Evolutionary conservation across 2,329 filamentous ascomycete species (phyloP).

Genomic region (Thermothelomyces thermophilus): DNA sequence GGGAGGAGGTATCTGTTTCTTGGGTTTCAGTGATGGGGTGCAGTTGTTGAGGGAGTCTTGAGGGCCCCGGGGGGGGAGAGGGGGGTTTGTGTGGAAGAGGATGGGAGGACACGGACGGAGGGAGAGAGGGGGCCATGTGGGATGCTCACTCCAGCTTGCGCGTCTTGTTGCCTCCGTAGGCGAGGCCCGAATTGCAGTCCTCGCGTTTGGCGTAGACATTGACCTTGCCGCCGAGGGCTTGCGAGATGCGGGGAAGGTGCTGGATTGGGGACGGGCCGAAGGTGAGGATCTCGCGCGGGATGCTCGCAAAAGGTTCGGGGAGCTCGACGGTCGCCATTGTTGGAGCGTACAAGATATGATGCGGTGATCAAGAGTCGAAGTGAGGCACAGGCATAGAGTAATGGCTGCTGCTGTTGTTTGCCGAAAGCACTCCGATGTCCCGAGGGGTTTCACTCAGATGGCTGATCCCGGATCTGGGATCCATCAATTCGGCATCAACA

Average conservation of each 20-base stretch:
- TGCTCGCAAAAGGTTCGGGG: constrained; percentile 55
- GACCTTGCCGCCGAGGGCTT: constrained; percentile 52
- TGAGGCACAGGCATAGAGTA: too few relatives aligned
- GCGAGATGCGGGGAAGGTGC: constrained; percentile 56
- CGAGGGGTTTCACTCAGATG: too few relatives aligned
- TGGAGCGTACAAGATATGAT: neutral
- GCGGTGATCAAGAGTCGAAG: neutral
- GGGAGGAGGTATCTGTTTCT: constrained; percentile 56
- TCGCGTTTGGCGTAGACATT: constrained; percentile 65
- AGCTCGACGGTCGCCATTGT: constrained; percentile 30
- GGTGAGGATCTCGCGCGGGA: constrained; percentile 55
- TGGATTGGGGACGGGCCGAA: constrained; percentile 66
- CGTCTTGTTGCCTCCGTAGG: constrained; percentile 63
- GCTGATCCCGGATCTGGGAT: too few relatives aligned
- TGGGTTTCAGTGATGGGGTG: neutral
- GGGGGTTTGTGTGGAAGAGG: too few relatives aligned
- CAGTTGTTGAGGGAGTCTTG: neutral
- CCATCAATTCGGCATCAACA: too few relatives aligned
- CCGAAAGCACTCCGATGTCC: too few relatives aligned
- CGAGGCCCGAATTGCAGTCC: constrained; percentile 62
- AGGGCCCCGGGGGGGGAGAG: too few relatives aligned
- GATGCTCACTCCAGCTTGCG: constrained; percentile 54
- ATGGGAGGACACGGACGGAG: neutral
- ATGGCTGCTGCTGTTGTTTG: too few relatives aligned
- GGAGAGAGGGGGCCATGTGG: too few relatives aligned